Conservation (phyloP, 1,139 yeast genomes). For the Diutina sp. region DNA sequence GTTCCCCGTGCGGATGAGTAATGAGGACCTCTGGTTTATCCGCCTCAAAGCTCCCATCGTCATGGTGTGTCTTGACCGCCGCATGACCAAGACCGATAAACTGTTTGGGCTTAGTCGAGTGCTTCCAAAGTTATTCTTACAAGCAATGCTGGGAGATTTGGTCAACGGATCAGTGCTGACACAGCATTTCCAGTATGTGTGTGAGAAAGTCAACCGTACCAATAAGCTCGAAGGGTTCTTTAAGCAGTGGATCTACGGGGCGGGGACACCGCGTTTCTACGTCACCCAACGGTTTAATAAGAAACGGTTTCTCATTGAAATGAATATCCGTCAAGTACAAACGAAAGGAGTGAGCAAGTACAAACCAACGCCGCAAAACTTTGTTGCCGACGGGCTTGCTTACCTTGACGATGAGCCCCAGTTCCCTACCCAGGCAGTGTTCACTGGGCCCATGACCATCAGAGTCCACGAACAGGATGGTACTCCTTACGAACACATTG, state of each 20-base stretch:
- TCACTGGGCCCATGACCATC: constrained; percentile 92
- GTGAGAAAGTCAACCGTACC: constrained; percentile 80
- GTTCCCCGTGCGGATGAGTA: constrained; percentile 47
- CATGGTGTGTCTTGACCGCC: constrained; percentile 66
- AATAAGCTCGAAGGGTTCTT: constrained; percentile 75
- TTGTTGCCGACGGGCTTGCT: constrained; percentile 35
- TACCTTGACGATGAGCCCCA: constrained; percentile 25
- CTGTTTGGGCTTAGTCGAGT: constrained; percentile 88
- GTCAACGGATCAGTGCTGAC: constrained; percentile 72
- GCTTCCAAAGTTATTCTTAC: constrained; percentile 79
- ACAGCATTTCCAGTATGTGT: constrained; percentile 75
- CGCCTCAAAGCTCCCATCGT: constrained; percentile 79
- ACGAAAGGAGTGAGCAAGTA: constrained; percentile 35
- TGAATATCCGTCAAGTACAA: constrained; percentile 89
- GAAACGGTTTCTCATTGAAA: constrained; percentile 86
- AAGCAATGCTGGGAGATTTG: constrained; percentile 92
- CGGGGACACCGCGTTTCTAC: constrained; percentile 81
- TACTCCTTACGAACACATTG: constrained; percentile 97
- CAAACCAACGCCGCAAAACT: constrained; percentile 24
- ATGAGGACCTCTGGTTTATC: constrained; percentile 50
- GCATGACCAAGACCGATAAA: constrained; percentile 94
- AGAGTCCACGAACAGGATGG: constrained; percentile 98
- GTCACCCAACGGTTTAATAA: constrained; percentile 88
- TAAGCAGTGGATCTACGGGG: constrained; percentile 85
- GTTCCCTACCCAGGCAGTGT: constrained; percentile 34